Evolutionary conservation across 2,329 filamentous ascomycete species (phyloP), one percentile per base, ranked within the genome.

Genomic region (Diaporthe ampelina): DNA sequence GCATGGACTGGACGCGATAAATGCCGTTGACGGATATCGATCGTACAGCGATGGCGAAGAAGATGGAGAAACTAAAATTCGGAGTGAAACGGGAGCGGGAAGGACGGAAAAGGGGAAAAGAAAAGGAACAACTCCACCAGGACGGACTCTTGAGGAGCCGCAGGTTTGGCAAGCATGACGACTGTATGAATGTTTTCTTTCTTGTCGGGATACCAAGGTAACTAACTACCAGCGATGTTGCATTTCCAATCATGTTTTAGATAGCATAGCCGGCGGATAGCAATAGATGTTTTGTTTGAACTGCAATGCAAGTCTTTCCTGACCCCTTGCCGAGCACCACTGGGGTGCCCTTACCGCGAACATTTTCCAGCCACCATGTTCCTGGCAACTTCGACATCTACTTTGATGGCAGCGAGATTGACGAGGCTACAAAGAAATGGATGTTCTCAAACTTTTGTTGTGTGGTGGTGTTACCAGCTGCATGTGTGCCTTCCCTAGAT

Each of bases 121-220:
- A 19, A 67, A 50, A 67, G 8, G 3, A 13, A 13, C 45, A 67
- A 29, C 19, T 13, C 45, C 45, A 19, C 63, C 29, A 40, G 32
- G 21, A 52, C 63, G n/a, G 57, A 40, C 57, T 72, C 57, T 61
- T 61, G 69, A 72, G 58, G 69, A 72, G 56, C 43, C 29, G 48
- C 57, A 72, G 21, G 13, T 15, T 15, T 26, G 24, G 57, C 11
- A 15, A n/a, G 43, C 57, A 72, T 63, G 45, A 72, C 24, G 57
- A 61, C 21, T 72, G 45, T 61, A 63, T 35, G 32, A 61, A 72
- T 32, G 26, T 72, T 63, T 52, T 40, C 24, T 54, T 61, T 40
- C 59, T 32, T 52, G 32, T 63, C 32, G 69, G 58, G 69, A 72
- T 72, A 72, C 69, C 69, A 52, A 26, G 40, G 7, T 4, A 32